phyloP scores from a whole-genome alignment of 2,329 filamentous ascomycete genomes.

The Penicillium sp. region DNA sequence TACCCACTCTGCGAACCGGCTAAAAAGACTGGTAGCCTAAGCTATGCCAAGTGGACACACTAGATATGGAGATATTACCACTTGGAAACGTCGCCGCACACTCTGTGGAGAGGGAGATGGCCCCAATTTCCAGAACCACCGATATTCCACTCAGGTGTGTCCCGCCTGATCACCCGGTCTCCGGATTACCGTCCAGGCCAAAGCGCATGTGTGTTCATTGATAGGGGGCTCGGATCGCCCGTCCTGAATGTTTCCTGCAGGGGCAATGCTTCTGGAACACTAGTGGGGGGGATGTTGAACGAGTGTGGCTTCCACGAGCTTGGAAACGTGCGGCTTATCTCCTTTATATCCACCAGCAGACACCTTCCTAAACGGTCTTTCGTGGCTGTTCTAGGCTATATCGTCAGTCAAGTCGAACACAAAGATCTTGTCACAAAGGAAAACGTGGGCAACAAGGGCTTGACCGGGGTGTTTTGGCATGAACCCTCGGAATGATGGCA shows the following conservation, averaged over 20 bases:
- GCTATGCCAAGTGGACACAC: neutral
- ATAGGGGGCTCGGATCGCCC: conserved; percentile 1
- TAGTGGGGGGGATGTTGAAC: neutral
- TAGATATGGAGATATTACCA: neutral
- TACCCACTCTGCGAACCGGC: neutral
- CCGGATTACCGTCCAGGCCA: neutral
- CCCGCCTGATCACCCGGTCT: neutral
- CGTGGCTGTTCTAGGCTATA: neutral
- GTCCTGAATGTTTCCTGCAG: neutral
- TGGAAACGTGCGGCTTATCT: neutral
- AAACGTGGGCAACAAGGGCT: neutral
- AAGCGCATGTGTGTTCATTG: neutral
- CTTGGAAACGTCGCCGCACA: neutral
- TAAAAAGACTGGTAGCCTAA: neutral
- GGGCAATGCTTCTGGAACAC: conserved; percentile 8
- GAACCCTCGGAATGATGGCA: neutral
- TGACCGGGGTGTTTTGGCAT: neutral
- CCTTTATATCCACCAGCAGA: neutral
- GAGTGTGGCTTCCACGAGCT: neutral
- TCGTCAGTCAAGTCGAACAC: neutral
- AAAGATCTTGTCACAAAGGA: neutral
- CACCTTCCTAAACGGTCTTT: neutral
- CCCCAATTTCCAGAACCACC: neutral
- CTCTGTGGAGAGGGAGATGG: neutral
- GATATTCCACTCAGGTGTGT: neutral